Conservation (phyloP, 2,329 filamentous ascomycete species). For the Aspergillus neoniger region DNA sequence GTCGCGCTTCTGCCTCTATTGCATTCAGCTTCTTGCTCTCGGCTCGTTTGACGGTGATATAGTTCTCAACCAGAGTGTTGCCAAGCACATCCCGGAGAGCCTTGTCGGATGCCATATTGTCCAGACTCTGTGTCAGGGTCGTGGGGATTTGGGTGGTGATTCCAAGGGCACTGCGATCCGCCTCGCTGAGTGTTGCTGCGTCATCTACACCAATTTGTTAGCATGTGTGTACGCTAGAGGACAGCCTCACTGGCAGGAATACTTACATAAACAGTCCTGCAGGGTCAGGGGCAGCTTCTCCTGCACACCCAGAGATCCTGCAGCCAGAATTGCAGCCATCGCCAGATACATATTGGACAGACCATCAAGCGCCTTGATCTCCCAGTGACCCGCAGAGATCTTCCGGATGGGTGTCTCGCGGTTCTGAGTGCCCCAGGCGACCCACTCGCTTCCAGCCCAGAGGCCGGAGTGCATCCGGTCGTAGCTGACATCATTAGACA, state of each 20-base stretch:
- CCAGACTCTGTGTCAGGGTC: conserved; percentile 38
- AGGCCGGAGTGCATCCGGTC: conserved; percentile 66
- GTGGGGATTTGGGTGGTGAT: conserved; percentile 42
- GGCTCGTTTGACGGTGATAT: conserved; percentile 36
- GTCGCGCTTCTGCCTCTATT: conserved; percentile 35
- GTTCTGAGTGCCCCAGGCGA: conserved; percentile 81
- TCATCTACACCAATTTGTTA: conserved; percentile 30
- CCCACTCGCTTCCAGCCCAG: conserved; percentile 78
- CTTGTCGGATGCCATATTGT: conserved; percentile 32
- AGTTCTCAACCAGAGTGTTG: conserved; percentile 28
- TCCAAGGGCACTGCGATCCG: conserved; percentile 35
- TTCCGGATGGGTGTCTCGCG: conserved; percentile 73
- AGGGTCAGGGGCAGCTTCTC: conserved; percentile 26
- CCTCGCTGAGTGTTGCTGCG: conserved; percentile 33
- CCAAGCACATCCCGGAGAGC: conserved; percentile 34
- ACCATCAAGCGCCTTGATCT: conserved; percentile 76
- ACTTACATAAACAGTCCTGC: conserved; percentile 38
- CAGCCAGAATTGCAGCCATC: conserved; percentile 61
- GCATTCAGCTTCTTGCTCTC: conserved; percentile 34
- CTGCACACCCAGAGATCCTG: conserved; percentile 59
- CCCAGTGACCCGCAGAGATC: conserved; percentile 69
- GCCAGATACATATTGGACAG: conserved; percentile 77
- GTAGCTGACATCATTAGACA: conserved; percentile 68
- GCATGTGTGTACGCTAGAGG: not conserved
- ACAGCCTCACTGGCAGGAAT: not conserved